Percentiles rank a stretch among this genome's conserved stretches.
Evolutionary conservation across 345 rosid species (phyloP).

Genomic region (Erodium maritimum): DNA sequence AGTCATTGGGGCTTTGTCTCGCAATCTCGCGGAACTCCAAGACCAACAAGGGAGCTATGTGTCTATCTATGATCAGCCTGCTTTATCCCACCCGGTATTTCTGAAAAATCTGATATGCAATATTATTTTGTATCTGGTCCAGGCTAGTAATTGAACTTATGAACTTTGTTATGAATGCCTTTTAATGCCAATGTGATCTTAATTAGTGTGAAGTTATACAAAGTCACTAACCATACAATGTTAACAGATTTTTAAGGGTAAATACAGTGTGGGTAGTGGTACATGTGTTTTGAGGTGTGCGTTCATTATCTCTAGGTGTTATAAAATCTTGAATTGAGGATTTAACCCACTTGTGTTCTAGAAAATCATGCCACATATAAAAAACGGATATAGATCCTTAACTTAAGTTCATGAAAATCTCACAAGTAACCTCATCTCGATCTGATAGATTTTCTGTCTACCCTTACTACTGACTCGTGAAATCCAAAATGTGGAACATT

Average conservation of each 20-base stretch:
- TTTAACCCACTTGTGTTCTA: no score
- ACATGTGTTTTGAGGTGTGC: background rate
- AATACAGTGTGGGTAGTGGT: no score
- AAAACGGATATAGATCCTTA: no score
- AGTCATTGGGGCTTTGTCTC: conserved; percentile 94
- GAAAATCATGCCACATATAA: no score
- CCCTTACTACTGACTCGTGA: no score
- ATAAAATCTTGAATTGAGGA: background rate
- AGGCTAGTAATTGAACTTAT: no score
- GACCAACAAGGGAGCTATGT: conserved; percentile 93
- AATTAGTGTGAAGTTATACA: background rate
- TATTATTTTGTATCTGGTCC: no score
- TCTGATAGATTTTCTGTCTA: no score
- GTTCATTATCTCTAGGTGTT: background rate
- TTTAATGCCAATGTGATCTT: background rate
- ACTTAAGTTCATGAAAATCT: no score
- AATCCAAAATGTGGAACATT: no score
- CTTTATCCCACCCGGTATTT: conserved; percentile 62
- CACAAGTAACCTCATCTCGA: no score
- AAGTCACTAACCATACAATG: background rate
- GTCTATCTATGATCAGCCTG: conserved; percentile 89
- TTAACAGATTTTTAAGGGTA: background rate
- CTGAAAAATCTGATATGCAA: background rate
- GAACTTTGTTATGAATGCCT: background rate
- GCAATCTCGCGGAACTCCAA: conserved; percentile 92